Percentiles rank a stretch among this genome's conserved stretches.
Conservation (phyloP, 129 eudicot species). For the Glebionis coronaria region DNA sequence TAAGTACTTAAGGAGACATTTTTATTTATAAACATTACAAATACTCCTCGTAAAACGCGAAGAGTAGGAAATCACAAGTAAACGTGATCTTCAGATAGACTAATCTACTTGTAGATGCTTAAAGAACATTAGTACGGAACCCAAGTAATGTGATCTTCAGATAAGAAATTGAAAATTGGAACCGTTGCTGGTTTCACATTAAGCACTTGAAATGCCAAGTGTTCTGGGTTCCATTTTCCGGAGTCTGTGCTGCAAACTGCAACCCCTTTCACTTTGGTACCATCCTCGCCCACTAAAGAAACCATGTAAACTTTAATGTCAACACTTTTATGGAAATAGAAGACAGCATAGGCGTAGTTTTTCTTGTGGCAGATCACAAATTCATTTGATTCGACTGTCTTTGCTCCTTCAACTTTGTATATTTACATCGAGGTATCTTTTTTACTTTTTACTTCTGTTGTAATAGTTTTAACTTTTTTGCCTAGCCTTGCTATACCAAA, state of each 20-base stretch:
- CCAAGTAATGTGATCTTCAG: slow-evolving; percentile 55
- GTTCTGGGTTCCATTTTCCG: slow-evolving; percentile 40
- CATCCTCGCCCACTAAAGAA: slow-evolving; percentile 35
- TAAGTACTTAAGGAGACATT: too few species aligned
- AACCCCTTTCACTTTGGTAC: slow-evolving; percentile 39
- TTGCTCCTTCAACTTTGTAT: slow-evolving; percentile 22
- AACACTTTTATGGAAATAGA: slow-evolving; percentile 42
- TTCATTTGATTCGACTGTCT: slow-evolving; percentile 19
- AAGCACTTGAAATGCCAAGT: slow-evolving; percentile 25
- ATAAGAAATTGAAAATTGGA: slow-evolving; percentile 58
- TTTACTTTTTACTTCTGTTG: slow-evolving; percentile 31
- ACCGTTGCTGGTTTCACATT: slow-evolving; percentile 53
- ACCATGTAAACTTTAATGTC: slow-evolving; percentile 31
- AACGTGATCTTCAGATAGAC: too few species aligned
- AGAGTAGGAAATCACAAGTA: too few species aligned
- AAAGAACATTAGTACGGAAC: slow-evolving; percentile 26
- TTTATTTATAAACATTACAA: too few species aligned
- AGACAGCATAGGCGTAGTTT: slow-evolving; percentile 47
- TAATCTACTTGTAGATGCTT: background rate
- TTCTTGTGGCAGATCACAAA: slow-evolving; percentile 53
- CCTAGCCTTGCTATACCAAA: slow-evolving; percentile 39
- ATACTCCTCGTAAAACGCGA: too few species aligned
- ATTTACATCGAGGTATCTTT: slow-evolving; percentile 23
- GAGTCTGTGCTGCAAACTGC: slow-evolving; percentile 49
- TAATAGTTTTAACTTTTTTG: background rate